Base-by-base conservation (phyloP, 345 rosid genomes). In the Salix brachista region DNA sequence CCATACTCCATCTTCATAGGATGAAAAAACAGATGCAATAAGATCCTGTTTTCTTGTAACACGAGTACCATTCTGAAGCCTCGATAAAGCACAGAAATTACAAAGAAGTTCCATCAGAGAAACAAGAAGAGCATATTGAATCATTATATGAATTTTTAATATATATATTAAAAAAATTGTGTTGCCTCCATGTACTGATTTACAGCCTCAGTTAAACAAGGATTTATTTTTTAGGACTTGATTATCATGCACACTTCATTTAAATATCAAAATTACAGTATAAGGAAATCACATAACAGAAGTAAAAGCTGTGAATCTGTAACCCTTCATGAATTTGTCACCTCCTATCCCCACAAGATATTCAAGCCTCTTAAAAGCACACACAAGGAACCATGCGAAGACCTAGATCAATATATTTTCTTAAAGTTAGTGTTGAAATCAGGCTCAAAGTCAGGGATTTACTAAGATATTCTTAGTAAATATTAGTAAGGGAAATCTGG, bases 21-120 rank as follows among this genome's bases (percentile, higher is more conserved):
- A 84, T 72, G 88, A 86, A 32, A 86, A 85, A 82, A 93, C 84
- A 80, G 86, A 85, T 71, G 82, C 79, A 60, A 91, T 79, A 67
- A 93, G 85, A 80, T 91, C 89, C 77, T 82, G 83, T 86, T 95
- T 95, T 85, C 91, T 90, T 82, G 87, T 80, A 78, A 89, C 84
- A 23, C 79, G 79, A 48, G 76, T 75, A 77, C 81, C 79, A 65
- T 79, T 83, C 96, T 91, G 88, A 80, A 79, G 34, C 74, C 71
- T 82, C 85, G 14, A 30, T 34, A 41, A 44, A 69, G 39, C 30
- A 74, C 13, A 65, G 8, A 39, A 52, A 42, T 44, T 71, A 71
- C 13, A 42, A 16, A 74, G 72, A 66, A 72, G 62, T 25, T 23
- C 42, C n/a, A 74, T 82, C 32, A 76, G 75, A 66, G 75, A 60